Conservation (phyloP, 768 basidiomycete genomes). For the Kwoniella bestiolae region DNA sequence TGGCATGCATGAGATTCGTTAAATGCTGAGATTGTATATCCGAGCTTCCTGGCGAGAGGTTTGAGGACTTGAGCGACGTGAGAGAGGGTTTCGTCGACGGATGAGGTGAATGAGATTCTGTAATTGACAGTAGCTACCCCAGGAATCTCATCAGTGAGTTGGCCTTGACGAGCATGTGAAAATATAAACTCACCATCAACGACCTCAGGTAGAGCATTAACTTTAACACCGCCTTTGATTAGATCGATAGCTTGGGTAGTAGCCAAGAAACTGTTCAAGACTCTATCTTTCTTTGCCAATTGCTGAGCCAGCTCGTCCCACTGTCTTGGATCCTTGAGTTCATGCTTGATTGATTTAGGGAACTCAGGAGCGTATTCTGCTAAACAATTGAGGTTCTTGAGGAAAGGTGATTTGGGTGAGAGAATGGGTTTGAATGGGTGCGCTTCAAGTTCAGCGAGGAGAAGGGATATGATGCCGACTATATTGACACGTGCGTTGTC, state of each 20-base stretch:
- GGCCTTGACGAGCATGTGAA: constrained; percentile 16
- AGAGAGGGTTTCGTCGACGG: constrained; percentile 49
- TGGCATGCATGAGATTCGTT: constrained; percentile 8
- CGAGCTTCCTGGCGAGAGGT: constrained; percentile 43
- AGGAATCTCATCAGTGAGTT: constrained; percentile 7
- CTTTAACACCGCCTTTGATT: constrained; percentile 53
- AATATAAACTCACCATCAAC: constrained; percentile 31
- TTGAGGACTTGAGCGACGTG: constrained; percentile 44
- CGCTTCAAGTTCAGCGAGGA: constrained; percentile 71
- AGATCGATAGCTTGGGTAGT: constrained; percentile 56
- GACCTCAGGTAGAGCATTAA: constrained; percentile 51
- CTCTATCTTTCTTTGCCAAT: constrained; percentile 52
- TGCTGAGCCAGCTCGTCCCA: constrained; percentile 62
- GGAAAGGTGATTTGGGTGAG: constrained; percentile 43
- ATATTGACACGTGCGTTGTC: constrained; percentile 4
- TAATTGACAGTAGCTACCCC: constrained; percentile 53
- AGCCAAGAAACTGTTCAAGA: constrained; percentile 48
- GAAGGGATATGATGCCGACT: constrained; percentile 78
- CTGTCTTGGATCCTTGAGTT: constrained; percentile 41
- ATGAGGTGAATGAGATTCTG: constrained; percentile 57
- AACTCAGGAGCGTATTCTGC: constrained; percentile 68
- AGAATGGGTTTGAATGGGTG: constrained; percentile 63
- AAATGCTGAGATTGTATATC: constrained; percentile 50
- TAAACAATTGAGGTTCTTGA: constrained; percentile 66
- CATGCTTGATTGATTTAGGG: constrained; percentile 62